Conservation (phyloP, 1,284 basidiomycete species). For the Peniophora sp. region DNA sequence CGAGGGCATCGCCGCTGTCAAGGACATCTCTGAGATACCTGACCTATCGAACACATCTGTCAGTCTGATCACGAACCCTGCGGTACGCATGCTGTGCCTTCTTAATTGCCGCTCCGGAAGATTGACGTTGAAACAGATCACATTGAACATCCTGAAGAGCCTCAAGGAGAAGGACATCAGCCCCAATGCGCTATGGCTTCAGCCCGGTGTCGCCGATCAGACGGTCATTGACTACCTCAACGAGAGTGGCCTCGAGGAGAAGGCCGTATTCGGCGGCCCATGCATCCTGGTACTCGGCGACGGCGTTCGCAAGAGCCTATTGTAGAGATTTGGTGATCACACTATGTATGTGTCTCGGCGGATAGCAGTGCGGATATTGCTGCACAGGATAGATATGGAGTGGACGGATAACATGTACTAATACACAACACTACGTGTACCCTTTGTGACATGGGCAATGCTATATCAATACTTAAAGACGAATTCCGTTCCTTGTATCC, state of each 20-base stretch:
- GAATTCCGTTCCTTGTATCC: too few species aligned
- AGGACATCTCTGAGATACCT: slow-evolving; percentile 49
- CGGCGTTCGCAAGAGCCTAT: slow-evolving; percentile 28
- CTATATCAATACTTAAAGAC: too few species aligned
- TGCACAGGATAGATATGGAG: too few species aligned
- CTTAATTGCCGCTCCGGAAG: neutral
- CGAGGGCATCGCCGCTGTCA: slow-evolving; percentile 50
- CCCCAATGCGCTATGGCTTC: slow-evolving; percentile 73
- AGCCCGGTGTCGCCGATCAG: slow-evolving; percentile 74
- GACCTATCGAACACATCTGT: slow-evolving; percentile 65
- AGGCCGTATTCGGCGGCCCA: slow-evolving; percentile 66
- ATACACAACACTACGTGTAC: too few species aligned
- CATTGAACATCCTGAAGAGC: slow-evolving; percentile 54
- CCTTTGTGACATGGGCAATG: too few species aligned
- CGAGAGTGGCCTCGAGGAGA: slow-evolving; percentile 46
- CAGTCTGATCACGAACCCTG: slow-evolving; percentile 72
- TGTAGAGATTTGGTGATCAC: slow-evolving; percentile 7
- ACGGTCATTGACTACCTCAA: slow-evolving; percentile 42
- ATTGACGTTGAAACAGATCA: slow-evolving; percentile 40
- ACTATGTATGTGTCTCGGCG: too few species aligned
- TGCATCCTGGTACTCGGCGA: slow-evolving; percentile 73
- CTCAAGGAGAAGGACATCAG: slow-evolving; percentile 54
- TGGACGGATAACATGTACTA: too few species aligned
- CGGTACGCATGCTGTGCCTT: slow-evolving; percentile 30
- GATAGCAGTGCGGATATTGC: too few species aligned